These are phyloP conservation scores for Lagenidium giganteum DNA, from an alignment of 352 stramenopile species.

Conservation along the genomic window DNA sequence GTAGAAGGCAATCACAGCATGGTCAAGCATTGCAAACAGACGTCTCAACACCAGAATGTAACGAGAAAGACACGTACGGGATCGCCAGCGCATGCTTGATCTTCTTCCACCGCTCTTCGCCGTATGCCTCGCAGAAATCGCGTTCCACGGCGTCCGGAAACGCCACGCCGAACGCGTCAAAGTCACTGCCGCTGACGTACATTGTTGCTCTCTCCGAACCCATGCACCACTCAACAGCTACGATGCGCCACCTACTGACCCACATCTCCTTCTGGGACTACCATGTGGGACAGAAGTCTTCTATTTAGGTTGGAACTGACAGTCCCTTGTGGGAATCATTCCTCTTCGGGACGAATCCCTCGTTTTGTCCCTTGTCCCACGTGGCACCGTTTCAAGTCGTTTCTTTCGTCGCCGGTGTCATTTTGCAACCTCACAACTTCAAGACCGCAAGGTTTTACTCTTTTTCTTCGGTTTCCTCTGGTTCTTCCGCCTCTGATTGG, in stretches of 20 bases:
- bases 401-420: conserved; percentile 57
- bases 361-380: no score
- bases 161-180: conserved; percentile 62
- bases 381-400: conserved; percentile 23
- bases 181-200: conserved; percentile 14
- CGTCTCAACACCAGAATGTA: neutral
- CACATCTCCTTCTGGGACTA: neutral
- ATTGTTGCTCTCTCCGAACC: conserved; percentile 2
- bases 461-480: conserved; percentile 2
- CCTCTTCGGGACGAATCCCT: no score
- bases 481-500: conserved; percentile 2
- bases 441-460: conserved; percentile 27
- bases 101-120: conserved; percentile 47
- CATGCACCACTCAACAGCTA: neutral
- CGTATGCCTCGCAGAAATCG: conserved; percentile 56
- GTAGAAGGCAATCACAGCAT: neutral
- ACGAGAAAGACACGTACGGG: conserved; percentile 28
- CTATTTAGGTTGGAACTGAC: no score
- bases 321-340: no score
- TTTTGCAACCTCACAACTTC: conserved; percentile 47
- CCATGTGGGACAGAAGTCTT: no score
- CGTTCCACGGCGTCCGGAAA: conserved; percentile 67
- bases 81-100: conserved; percentile 73
- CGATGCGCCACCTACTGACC: neutral
- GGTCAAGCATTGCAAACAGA: conserved; percentile 9